phyloP scores from a whole-genome alignment of 352 stramenopile genomes.

The Blastocystis sp. region DNA sequence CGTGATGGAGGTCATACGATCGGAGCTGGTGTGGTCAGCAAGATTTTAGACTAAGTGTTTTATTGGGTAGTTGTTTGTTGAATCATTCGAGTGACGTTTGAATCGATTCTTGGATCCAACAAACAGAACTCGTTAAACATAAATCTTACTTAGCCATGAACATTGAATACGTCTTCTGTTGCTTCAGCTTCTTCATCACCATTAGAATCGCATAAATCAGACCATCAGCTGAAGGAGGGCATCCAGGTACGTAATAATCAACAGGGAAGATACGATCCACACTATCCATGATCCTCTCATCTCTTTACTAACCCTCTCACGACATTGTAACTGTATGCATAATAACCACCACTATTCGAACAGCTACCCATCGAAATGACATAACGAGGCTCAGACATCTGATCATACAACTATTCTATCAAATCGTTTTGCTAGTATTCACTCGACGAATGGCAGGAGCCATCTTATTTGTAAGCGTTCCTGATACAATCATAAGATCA shows the following conservation, averaged over 20 bases:
- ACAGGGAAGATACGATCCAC: conserved; percentile 84
- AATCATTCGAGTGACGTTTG: neutral
- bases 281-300: conserved; percentile 5
- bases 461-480: conserved; percentile 99
- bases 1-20: conserved; percentile 87
- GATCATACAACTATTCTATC: conserved; percentile 82
- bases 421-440: neutral
- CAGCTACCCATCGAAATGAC: conserved; percentile 96
- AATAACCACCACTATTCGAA: conserved; percentile 90
- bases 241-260: conserved; percentile 98
- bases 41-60: conserved; percentile 74
- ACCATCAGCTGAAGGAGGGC: conserved; percentile 91
- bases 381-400: conserved; percentile 96
- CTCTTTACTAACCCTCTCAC: conserved; percentile 84
- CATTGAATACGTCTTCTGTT: conserved; percentile 77
- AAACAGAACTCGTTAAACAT: conserved; percentile 16
- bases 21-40: conserved; percentile 84
- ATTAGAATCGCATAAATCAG: conserved; percentile 94
- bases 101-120: neutral
- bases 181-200: conserved; percentile 98
- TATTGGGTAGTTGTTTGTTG: conserved; percentile 61
- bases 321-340: conserved; percentile 94
- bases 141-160: conserved; percentile 55
- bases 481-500: conserved; percentile 98
- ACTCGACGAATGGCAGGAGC: conserved; percentile 83